Evolutionary conservation across 345 rosid genomes (phyloP).

Genomic region (sweet orange (Citrus sinensis)): DVS_A1.0 CM039167.1:11592001-11592500

Average conservation of each 20-base stretch:
- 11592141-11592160: neutral
- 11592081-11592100: neutral
- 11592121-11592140: neutral
- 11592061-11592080: neutral
- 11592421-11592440: no score
- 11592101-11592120: slow-evolving; percentile 3
- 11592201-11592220: neutral
- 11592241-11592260: neutral
- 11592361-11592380: no score
- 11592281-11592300: neutral
- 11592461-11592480: no score
- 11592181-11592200: neutral
- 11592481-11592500: no score
- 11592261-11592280: neutral
- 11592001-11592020: neutral
- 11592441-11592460: no score
- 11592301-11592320: neutral
- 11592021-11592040: no score
- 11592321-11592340: neutral
- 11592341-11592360: neutral
- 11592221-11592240: no score
- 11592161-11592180: neutral
- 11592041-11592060: neutral
- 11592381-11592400: no score
- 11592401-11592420: no score